Conservation (phyloP, 208 protist species). For the Kentomonas sorsogonicus region DNA sequence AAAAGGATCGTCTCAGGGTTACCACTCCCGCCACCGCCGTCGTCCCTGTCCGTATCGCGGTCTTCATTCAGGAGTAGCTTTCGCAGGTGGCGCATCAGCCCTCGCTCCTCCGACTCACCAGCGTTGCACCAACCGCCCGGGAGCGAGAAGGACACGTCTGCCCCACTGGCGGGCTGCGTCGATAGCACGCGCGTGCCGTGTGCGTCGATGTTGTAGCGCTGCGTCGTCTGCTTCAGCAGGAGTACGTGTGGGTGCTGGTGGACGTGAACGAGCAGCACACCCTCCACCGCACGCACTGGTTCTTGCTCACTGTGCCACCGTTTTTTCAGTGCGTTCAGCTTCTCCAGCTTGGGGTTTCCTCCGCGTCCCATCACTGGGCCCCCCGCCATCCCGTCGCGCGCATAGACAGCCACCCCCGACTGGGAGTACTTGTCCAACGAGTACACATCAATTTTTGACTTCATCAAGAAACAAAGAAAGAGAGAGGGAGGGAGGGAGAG, state of each 20-base stretch:
- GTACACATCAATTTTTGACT: constrained; percentile 79
- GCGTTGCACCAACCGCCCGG: constrained; percentile 71
- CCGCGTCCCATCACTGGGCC: constrained; percentile 5
- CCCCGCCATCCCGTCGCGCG: constrained; percentile 19
- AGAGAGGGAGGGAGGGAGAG: not conserved
- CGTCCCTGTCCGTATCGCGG: constrained; percentile 12
- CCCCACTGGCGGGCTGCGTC: constrained; percentile 26
- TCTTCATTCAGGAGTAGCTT: constrained; percentile 60
- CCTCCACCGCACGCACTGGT: constrained; percentile 84
- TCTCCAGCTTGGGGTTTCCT: constrained; percentile 56
- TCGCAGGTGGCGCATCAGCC: constrained; percentile 74
- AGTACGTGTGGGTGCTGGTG: constrained; percentile 91
- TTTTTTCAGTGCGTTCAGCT: constrained; percentile 73
- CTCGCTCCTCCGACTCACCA: constrained; percentile 62
- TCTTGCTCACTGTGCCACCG: constrained; percentile 80
- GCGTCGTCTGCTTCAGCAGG: constrained; percentile 55
- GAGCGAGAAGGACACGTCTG: constrained; percentile 48
- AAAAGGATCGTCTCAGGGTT: too few relatives aligned
- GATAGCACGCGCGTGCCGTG: constrained; percentile 14
- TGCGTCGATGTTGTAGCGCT: not conserved
- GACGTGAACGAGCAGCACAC: constrained; percentile 88
- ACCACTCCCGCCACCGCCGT: not conserved
- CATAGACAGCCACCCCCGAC: constrained; percentile 15
- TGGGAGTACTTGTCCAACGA: constrained; percentile 70
- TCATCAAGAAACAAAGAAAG: constrained; percentile 28